Conservation (phyloP, 345 rosid genomes). For the Noccaea caerulescens region DNA sequence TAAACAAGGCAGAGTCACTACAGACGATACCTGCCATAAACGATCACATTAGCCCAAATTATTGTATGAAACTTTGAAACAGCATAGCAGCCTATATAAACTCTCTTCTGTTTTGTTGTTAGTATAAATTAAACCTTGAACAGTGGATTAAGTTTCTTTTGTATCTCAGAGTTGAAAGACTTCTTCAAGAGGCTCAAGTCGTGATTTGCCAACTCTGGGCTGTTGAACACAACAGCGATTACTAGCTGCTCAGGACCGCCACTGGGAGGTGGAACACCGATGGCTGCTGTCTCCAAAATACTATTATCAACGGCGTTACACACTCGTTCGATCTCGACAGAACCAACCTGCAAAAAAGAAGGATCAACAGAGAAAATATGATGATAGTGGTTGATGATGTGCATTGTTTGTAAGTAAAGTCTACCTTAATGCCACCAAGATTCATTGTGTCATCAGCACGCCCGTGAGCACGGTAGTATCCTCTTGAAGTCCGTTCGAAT, state of each 20-base stretch:
- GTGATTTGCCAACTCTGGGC: conserved; percentile 31
- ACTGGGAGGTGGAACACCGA: conserved; percentile 84
- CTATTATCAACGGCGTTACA: conserved; percentile 71
- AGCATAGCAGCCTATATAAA: neutral
- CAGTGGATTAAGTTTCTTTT: conserved; percentile 85
- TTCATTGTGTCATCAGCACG: conserved; percentile 98
- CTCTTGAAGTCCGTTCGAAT: conserved; percentile 75
- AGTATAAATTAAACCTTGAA: conserved; percentile 62
- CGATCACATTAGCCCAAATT: too few relatives aligned
- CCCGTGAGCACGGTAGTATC: conserved; percentile 93
- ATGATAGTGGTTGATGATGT: conserved; percentile 8
- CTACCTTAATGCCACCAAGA: conserved; percentile 96
- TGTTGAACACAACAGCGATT: conserved; percentile 77
- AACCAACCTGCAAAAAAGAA: conserved; percentile 68
- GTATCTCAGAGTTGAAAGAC: conserved; percentile 81
- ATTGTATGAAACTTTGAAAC: too few relatives aligned
- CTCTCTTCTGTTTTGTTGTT: conserved; percentile 5
- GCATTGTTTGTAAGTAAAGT: neutral
- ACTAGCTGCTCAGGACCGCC: conserved; percentile 92
- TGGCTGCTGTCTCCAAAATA: conserved; percentile 90
- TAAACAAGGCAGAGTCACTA: conserved; percentile 60
- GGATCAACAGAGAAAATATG: neutral
- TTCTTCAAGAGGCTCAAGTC: conserved; percentile 61
- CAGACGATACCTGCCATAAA: conserved; percentile 60
- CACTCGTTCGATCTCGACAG: conserved; percentile 85